Evolutionary conservation across 108 stramenopile genomes (phyloP), one percentile per base, ranked within the genome.

Genomic region (Aurantiochytrium sp.): DNA sequence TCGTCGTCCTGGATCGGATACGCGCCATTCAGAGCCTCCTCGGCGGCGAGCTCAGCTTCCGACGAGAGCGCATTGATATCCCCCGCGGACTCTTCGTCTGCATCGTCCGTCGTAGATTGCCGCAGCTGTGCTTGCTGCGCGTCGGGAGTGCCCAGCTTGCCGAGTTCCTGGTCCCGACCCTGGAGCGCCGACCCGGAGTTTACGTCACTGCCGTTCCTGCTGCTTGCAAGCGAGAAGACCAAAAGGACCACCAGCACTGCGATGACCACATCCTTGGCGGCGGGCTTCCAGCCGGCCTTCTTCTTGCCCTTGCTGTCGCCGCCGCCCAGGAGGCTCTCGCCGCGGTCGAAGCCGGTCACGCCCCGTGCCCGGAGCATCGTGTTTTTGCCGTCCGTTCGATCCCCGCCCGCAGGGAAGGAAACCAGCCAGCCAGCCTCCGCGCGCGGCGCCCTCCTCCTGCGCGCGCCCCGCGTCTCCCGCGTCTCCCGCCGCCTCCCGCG

Each of bases 1-100:
- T 83, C 76, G 51, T 83, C 76, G 51, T 83, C 76, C 51, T 83
- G 76, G 0, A 83, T 53, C 76, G 76, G 76, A 4, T 83, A 83
- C 49, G 45, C 76, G 18, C 76, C 76, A 42, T 69, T 69, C 14
- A 69, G 42, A 18, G 64, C 64, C 76, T 83, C 76, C n/a, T 83
- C 76, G n/a, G 76, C 76, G n/a, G 76, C 76, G 25, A 53, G 45
- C 19, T 12, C 19, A 0, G 51, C 76, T 23, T 83, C 76, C 18
- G 51, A 12, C 12, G 49, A 57, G 8, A 14, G 14, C 55, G 55
- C 8, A 16, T 57, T 57, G 14, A 14, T 2, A 16, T 57, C 55
- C 0, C 8, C 16, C 55, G 16, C 16, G 14, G 16, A 14, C 14
- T 57, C 55, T 8, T 57, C 55, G 55, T 4, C 55, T 35, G 35